Percentiles rank a stretch among this genome's conserved stretches.
These are phyloP conservation scores for Neurospora sp. DNA, from an alignment of 495 filamentous ascomycete genomes.

Conservation along the genomic window DNA sequence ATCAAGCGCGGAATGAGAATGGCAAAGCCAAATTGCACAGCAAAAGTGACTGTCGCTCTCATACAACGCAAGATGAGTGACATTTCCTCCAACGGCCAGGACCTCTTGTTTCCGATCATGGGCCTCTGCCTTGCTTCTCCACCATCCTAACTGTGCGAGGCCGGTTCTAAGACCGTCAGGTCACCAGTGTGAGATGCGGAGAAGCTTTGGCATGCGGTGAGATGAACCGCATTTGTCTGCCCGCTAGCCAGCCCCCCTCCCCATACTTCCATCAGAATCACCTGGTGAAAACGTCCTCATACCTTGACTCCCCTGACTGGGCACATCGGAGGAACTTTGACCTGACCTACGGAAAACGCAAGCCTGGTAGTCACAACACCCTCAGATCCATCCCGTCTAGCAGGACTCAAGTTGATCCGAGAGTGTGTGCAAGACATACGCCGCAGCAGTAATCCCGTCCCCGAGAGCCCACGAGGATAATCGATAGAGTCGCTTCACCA, in stretches of 20 bases:
- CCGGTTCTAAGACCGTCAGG: not conserved
- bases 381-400: constrained; percentile 9
- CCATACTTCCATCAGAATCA: not conserved
- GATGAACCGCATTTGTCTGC: not conserved
- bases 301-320: not conserved
- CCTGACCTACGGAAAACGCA: constrained; percentile 22
- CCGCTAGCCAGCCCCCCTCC: not conserved
- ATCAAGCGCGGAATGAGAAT: not conserved
- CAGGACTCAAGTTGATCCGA: constrained; percentile 5
- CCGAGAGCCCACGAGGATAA: not conserved
- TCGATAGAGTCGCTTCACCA: not conserved
- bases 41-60: not conserved
- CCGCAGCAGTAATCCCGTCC: constrained; percentile 17
- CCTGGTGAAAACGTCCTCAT: not conserved
- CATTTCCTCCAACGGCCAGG: not conserved
- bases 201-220: not conserved
- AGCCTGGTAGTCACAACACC: not conserved
- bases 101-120: not conserved
- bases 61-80: not conserved
- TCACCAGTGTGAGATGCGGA: not conserved
- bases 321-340: constrained; percentile 17
- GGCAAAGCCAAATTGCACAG: not conserved
- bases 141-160: not conserved
- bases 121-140: not conserved
- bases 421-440: constrained; percentile 2